Conservation (phyloP, 345 rosid species). For the Salix arbutifolia region DNA sequence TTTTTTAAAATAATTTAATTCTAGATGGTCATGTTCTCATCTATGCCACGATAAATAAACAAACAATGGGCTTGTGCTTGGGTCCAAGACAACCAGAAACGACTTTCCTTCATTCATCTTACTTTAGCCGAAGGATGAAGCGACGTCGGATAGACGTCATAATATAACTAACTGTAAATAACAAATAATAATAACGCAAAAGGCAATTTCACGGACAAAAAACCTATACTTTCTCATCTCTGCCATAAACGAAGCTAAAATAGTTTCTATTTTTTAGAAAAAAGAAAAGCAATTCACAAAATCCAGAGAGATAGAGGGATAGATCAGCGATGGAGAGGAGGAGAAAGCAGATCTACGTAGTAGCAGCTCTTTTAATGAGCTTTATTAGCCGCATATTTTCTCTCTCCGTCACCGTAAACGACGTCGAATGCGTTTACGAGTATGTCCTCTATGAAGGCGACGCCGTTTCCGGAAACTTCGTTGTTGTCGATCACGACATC, state of each 20-base stretch:
- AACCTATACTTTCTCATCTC: not conserved
- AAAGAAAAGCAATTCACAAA: not conserved
- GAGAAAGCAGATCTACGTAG: conserved; percentile 31
- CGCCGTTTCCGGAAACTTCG: conserved; percentile 84
- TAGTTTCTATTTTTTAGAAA: not conserved
- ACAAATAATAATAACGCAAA: not conserved
- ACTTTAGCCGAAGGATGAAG: not conserved
- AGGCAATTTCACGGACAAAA: not conserved
- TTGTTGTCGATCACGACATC: conserved; percentile 95
- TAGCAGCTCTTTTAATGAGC: conserved; percentile 30
- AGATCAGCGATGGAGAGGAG: conserved; percentile 34
- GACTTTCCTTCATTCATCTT: too few species aligned
- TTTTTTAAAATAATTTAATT: too few species aligned
- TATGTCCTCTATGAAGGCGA: conserved; percentile 94
- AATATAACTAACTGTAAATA: not conserved
- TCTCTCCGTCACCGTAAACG: conserved; percentile 83
- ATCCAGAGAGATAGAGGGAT: conserved; percentile 8
- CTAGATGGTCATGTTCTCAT: too few species aligned
- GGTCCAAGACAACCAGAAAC: too few species aligned
- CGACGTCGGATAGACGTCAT: not conserved
- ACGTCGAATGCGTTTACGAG: conserved; percentile 86
- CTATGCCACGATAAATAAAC: too few species aligned
- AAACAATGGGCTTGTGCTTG: too few species aligned
- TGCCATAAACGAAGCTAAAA: not conserved
- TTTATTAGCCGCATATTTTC: conserved; percentile 45